These are phyloP conservation scores for Tolypocladium inflatum DNA, from an alignment of 2,329 filamentous ascomycete species.

Conservation along the genomic window DNA sequence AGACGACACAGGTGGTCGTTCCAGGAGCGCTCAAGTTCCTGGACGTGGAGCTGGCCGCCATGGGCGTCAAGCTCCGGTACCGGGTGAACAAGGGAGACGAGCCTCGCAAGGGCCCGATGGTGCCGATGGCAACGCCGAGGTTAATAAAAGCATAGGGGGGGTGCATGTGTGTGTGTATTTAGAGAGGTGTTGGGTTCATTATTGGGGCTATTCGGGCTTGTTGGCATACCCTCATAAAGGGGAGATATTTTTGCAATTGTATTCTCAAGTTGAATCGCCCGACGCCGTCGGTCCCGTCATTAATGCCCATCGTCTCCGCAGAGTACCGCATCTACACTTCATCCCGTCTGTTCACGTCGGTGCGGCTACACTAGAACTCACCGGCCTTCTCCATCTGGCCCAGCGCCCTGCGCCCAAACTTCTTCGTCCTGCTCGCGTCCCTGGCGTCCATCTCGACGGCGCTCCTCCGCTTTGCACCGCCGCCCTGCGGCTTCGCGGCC, in stretches of 20 bases:
- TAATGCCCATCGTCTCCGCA: background rate
- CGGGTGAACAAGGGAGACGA: slow-evolving; percentile 55
- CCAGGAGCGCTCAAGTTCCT: slow-evolving; percentile 88
- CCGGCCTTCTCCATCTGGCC: background rate
- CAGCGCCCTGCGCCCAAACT: slow-evolving; percentile 23
- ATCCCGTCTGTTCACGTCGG: background rate
- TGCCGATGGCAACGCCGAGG: slow-evolving; percentile 22
- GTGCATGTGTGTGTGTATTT: background rate
- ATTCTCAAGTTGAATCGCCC: background rate
- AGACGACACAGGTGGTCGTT: slow-evolving; percentile 86
- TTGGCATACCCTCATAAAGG: background rate
- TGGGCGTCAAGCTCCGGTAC: slow-evolving; percentile 94
- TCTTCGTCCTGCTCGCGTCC: slow-evolving; percentile 39
- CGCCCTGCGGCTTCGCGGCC: slow-evolving; percentile 24
- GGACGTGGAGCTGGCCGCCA: slow-evolving; percentile 89
- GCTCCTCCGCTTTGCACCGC: slow-evolving; percentile 19
- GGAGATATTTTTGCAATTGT: background rate
- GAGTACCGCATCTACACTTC: background rate
- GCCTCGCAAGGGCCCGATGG: slow-evolving; percentile 41
- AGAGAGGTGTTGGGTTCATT: background rate
- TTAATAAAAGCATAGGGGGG: slow-evolving; percentile 2
- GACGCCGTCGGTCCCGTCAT: background rate
- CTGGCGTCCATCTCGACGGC: slow-evolving; percentile 37
- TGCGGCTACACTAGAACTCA: background rate
- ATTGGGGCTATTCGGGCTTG: background rate